phyloP scores from a whole-genome alignment of 768 basidiomycete species.

The Neoboletus subvelutipes region DNA sequence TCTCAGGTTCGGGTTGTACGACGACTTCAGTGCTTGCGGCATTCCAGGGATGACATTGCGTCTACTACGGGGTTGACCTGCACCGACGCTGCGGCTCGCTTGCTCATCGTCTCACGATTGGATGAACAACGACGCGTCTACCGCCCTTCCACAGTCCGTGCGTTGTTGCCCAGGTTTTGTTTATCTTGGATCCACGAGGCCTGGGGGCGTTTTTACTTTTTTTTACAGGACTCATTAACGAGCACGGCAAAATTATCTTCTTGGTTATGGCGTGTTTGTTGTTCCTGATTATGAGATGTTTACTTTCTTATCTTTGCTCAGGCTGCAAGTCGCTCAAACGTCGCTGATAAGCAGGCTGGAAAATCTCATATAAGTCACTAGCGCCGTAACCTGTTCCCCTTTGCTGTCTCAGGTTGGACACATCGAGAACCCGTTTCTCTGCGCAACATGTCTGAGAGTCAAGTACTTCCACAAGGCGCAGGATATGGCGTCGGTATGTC shows the following conservation, averaged over 20 bases:
- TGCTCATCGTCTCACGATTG: not conserved
- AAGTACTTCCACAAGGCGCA: slow-evolving; percentile 72
- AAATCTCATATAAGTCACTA: slow-evolving; percentile 11
- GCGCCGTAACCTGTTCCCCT: not conserved
- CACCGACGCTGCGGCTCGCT: not conserved
- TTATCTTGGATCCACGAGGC: not conserved
- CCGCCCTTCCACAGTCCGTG: not conserved
- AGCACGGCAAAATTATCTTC: not conserved
- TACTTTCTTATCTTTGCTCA: slow-evolving; percentile 17
- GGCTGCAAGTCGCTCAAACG: not conserved
- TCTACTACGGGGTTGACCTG: not conserved
- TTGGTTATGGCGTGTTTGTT: not conserved
- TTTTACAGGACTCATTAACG: not conserved
- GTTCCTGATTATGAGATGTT: not conserved
- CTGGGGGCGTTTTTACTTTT: no score
- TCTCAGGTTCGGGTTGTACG: not conserved
- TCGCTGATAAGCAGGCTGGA: slow-evolving; percentile 16
- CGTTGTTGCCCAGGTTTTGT: not conserved
- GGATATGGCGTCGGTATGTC: slow-evolving; percentile 79
- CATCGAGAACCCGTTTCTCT: not conserved
- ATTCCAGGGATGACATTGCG: not conserved
- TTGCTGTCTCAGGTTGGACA: not conserved
- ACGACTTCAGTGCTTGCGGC: not conserved
- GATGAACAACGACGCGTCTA: not conserved
- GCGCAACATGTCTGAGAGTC: slow-evolving; percentile 25